Conservation (phyloP, 768 basidiomycete species). For the Leccinum imitatum region DNA sequence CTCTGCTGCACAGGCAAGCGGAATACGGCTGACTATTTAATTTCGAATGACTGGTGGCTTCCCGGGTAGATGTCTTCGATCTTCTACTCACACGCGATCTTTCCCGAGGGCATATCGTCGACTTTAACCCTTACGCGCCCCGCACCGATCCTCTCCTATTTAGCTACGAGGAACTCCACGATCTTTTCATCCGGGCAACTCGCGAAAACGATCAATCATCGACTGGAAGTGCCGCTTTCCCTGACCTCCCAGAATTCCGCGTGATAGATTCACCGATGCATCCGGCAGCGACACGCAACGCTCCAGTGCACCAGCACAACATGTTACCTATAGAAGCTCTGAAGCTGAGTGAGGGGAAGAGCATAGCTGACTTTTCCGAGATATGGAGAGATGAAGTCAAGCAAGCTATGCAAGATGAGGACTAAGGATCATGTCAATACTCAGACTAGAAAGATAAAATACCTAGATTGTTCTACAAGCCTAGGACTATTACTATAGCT, state of each 20-base stretch:
- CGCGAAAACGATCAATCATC: neutral
- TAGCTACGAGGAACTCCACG: conserved; percentile 70
- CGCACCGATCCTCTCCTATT: conserved; percentile 90
- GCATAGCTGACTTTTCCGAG: conserved; percentile 71
- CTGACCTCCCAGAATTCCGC: conserved; percentile 44
- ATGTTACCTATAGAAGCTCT: conserved; percentile 91
- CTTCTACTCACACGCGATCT: conserved; percentile 83
- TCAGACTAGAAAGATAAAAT: neutral
- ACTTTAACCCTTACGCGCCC: conserved; percentile 87
- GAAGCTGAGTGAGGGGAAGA: conserved; percentile 70
- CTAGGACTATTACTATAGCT: conserved; percentile 14
- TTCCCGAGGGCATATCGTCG: conserved; percentile 74
- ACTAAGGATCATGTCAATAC: neutral
- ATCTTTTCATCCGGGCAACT: conserved; percentile 28
- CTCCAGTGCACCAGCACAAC: conserved; percentile 79
- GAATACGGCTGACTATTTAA: neutral
- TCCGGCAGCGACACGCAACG: conserved; percentile 62
- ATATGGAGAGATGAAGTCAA: conserved; percentile 57
- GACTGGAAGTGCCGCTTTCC: neutral
- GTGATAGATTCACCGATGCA: conserved; percentile 77
- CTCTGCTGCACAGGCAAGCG: neutral
- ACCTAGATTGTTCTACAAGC: neutral
- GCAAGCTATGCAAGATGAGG: conserved; percentile 28
- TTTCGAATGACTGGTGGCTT: neutral
- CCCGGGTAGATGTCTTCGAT: conserved; percentile 71